Percentiles rank a stretch among this genome's conserved stretches.
Evolutionary conservation across 805 yeast genomes (phyloP).

Genomic region (Suhomyces emberorum): DNA sequence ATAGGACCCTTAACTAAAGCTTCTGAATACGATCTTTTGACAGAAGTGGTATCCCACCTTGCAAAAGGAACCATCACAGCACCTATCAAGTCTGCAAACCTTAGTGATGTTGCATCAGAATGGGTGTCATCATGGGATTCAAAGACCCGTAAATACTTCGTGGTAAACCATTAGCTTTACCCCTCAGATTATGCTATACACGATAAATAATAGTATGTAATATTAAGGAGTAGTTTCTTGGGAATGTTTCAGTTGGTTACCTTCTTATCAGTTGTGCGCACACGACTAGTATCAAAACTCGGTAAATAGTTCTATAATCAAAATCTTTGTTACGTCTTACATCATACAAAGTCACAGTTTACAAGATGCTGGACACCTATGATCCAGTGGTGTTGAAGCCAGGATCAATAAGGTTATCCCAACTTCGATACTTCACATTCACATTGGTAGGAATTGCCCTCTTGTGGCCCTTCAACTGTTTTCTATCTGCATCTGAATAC

Average conservation of each 20-base stretch:
- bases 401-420: constrained; percentile 21
- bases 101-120: constrained; percentile 6
- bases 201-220: no score
- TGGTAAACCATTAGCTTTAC: constrained; percentile 2
- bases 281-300: no score
- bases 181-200: no score
- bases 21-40: not conserved
- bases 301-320: no score
- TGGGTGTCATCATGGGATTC: constrained; percentile 8
- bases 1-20: constrained; percentile 7
- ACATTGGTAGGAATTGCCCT: constrained; percentile 70
- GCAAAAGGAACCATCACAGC: constrained; percentile 4
- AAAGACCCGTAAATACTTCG: constrained; percentile 8
- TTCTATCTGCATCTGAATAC: constrained; percentile 81
- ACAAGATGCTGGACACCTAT: constrained; percentile 7
- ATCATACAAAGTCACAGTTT: no score
- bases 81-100: constrained; percentile 2
- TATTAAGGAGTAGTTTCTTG: no score
- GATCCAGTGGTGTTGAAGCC: constrained; percentile 20
- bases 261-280: no score
- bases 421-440: constrained; percentile 54
- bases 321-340: no score
- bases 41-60: constrained; percentile 3
- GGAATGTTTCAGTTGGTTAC: no score
- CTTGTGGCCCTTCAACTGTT: constrained; percentile 97